These are phyloP conservation scores for Pythium chondricola DNA, from an alignment of 352 stramenopile genomes.

Conservation along the genomic window DNA sequence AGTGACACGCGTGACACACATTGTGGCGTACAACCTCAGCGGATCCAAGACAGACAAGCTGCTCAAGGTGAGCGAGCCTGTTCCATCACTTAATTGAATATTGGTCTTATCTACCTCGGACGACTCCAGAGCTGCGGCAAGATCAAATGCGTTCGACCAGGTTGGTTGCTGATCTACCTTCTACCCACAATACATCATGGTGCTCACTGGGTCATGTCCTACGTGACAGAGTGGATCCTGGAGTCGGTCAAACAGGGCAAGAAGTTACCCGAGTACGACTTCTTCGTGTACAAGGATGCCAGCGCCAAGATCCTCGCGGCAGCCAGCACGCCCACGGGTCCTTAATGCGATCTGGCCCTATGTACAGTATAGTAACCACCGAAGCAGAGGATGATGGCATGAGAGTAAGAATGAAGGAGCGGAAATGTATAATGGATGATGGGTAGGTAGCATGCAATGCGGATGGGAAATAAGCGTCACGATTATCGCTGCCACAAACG, in stretches of 20 bases:
- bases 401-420: background rate
- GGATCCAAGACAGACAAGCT: constrained; percentile 66
- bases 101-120: background rate
- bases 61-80: constrained; percentile 54
- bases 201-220: background rate
- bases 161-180: constrained; percentile 17
- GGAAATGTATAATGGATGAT: constrained; percentile 16
- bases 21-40: constrained; percentile 73
- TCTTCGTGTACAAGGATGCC: constrained; percentile 63
- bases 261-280: constrained; percentile 59
- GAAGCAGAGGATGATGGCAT: background rate
- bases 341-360: background rate
- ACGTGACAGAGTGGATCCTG: constrained; percentile 64
- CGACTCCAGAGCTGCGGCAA: constrained; percentile 35
- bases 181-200: background rate
- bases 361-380: background rate
- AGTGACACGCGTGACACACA: constrained; percentile 64
- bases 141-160: constrained; percentile 61
- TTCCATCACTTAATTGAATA: background rate
- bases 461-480: constrained; percentile 24
- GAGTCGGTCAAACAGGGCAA: constrained; percentile 63
- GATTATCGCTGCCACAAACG: constrained; percentile 15
- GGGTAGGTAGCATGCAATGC: constrained; percentile 19
- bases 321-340: background rate
- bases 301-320: constrained; percentile 2